Percentiles rank a stretch among this genome's conserved stretches.
Evolutionary conservation across 139 green algal species (phyloP).

Genomic region (Chlamydomonas sphaeroides): DNA sequence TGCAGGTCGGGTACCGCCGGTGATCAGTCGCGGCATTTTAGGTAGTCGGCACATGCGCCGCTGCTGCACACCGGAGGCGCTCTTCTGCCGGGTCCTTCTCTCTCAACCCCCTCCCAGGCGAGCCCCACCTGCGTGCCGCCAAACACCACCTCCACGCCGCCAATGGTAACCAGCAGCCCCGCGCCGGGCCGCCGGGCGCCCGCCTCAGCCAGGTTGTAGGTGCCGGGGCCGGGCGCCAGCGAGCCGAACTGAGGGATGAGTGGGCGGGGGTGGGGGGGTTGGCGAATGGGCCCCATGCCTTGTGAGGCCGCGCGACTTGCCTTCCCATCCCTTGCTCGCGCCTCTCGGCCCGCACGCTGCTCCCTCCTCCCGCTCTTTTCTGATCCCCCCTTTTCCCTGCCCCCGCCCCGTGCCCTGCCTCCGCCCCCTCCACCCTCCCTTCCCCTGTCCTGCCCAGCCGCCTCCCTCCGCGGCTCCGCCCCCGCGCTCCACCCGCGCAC

Average conservation of each 20-base stretch:
- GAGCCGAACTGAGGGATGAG: not conserved
- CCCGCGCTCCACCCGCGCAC: not conserved
- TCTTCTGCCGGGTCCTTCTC: too few species aligned
- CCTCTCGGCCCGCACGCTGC: too few species aligned
- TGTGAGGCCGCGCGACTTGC: too few species aligned
- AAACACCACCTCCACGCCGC: conserved; percentile 42
- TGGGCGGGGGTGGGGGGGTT: not conserved
- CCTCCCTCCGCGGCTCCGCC: not conserved
- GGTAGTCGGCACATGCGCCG: too few species aligned
- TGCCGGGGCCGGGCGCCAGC: not conserved
- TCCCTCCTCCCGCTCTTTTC: too few species aligned
- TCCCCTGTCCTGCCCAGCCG: not conserved
- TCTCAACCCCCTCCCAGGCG: too few species aligned
- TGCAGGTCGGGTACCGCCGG: too few species aligned
- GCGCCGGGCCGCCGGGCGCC: conserved; percentile 9
- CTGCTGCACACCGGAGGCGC: too few species aligned
- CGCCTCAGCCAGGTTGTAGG: conserved; percentile 31
- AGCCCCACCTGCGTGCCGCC: conserved; percentile 15
- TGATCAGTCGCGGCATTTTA: too few species aligned
- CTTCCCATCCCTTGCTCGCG: too few species aligned
- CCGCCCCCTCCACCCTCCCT: not conserved
- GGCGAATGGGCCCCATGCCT: too few species aligned
- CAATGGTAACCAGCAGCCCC: conserved; percentile 29
- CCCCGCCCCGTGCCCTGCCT: not conserved
- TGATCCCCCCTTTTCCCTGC: too few species aligned